Evolutionary conservation across 2,329 filamentous ascomycete genomes (phyloP).

Genomic region (Fusarium tricinctum): DNA sequence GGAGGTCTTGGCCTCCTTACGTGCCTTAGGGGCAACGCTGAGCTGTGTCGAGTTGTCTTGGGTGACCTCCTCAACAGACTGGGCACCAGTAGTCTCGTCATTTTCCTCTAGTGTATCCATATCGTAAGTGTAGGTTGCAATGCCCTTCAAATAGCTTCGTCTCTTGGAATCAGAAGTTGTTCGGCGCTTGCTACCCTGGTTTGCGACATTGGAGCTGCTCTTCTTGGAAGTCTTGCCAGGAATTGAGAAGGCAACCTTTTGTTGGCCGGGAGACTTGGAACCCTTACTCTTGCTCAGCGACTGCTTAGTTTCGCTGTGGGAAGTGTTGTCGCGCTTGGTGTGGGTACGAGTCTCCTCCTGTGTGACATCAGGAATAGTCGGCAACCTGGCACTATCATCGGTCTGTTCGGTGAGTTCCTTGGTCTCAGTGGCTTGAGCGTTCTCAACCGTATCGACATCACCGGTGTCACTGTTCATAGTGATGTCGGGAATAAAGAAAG

Average conservation of each 20-base stretch:
- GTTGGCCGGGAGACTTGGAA: constrained; percentile 47
- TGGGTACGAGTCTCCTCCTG: constrained; percentile 49
- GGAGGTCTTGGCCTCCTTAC: constrained; percentile 40
- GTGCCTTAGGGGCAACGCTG: constrained; percentile 47
- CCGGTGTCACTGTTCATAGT: constrained; percentile 62
- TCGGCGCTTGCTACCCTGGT: constrained; percentile 61
- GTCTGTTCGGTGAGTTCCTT: constrained; percentile 54
- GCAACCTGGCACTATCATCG: constrained; percentile 51
- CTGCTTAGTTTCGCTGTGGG: constrained; percentile 50
- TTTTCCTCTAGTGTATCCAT: constrained; percentile 51
- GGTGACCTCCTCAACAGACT: constrained; percentile 54
- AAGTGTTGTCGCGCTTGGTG: constrained; percentile 50
- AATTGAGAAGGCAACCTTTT: constrained; percentile 60
- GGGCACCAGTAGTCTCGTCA: constrained; percentile 55
- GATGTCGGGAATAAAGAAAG: constrained; percentile 71
- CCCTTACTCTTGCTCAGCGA: constrained; percentile 50
- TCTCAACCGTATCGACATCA: constrained; percentile 43
- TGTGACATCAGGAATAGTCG: constrained; percentile 49
- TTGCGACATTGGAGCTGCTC: constrained; percentile 54
- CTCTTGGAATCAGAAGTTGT: constrained; percentile 46
- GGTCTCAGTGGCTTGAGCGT: constrained; percentile 53
- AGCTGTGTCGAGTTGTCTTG: constrained; percentile 55
- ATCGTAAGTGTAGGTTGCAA: constrained; percentile 38
- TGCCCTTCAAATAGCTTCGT: constrained; percentile 41
- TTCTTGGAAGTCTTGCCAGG: constrained; percentile 54